Percentiles rank a stretch among this genome's conserved stretches.
These are phyloP conservation scores for Xerophyta viscosa DNA, from an alignment of 106 monocot genomes.

Conservation along the genomic window DNA sequence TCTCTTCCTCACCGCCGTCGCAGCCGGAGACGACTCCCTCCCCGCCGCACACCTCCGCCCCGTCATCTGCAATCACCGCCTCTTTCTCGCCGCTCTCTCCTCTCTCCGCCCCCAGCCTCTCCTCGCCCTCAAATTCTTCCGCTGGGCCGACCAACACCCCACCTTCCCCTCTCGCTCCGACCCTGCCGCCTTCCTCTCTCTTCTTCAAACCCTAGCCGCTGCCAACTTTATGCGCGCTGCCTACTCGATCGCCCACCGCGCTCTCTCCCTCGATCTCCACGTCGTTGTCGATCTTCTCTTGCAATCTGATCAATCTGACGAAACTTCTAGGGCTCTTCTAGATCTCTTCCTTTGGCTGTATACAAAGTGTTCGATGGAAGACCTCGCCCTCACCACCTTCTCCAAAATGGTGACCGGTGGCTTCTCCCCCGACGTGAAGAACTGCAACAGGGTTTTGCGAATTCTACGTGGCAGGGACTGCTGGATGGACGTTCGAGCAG, in stretches of 20 bases:
- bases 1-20: constrained; percentile 4
- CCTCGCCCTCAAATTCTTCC: constrained; percentile 50
- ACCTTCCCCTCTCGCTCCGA: constrained; percentile 24
- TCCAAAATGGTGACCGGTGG: constrained; percentile 44
- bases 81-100: constrained; percentile 31
- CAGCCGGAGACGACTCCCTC: constrained; percentile 9
- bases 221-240: constrained; percentile 33
- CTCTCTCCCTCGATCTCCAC: constrained; percentile 19
- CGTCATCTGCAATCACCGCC: constrained; percentile 16
- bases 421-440: constrained; percentile 45
- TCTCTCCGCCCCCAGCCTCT: constrained; percentile 31
- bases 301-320: not conserved
- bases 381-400: constrained; percentile 39
- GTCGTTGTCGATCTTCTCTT: constrained; percentile 31
- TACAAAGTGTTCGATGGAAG: constrained; percentile 49
- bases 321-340: constrained; percentile 28
- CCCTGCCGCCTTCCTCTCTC: constrained; percentile 19
- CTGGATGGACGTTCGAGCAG: constrained; percentile 27
- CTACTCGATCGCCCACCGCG: constrained; percentile 20
- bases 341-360: constrained; percentile 43
- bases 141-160: constrained; percentile 54
- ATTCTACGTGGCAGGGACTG: constrained; percentile 25
- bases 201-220: constrained; percentile 43
- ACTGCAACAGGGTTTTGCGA: constrained; percentile 66
- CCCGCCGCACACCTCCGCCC: constrained; percentile 14